phyloP scores from a whole-genome alignment of 2,329 filamentous ascomycete species.

The Colletotrichum tofieldiae region DNA sequence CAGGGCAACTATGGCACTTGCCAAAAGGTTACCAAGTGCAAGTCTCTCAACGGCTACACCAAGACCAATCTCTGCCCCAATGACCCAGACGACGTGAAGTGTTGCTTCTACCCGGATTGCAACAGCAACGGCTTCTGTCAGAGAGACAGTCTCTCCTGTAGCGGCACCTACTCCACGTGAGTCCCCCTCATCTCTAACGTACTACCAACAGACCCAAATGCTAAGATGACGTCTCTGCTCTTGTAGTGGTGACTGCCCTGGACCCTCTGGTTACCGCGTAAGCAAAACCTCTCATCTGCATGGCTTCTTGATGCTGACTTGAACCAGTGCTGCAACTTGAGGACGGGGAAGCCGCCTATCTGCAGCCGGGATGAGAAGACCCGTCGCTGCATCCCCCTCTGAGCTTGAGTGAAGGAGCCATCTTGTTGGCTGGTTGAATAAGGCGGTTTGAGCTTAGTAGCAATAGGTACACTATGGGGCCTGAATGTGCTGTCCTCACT shows the following conservation, averaged over 20 bases:
- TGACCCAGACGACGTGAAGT: constrained; percentile 37
- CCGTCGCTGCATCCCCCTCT: constrained; percentile 29
- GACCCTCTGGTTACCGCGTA: constrained; percentile 35
- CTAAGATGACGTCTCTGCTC: not conserved
- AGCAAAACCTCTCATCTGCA: not conserved
- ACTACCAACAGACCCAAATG: not conserved
- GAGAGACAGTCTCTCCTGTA: constrained; percentile 32
- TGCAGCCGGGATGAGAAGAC: constrained; percentile 25
- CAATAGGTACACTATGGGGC: not conserved
- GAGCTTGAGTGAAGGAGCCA: not conserved
- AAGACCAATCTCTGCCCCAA: constrained; percentile 35
- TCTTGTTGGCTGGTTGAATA: not conserved
- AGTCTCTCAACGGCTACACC: constrained; percentile 24
- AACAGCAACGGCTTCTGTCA: constrained; percentile 35
- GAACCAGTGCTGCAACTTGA: constrained; percentile 36
- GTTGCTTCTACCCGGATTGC: constrained; percentile 38
- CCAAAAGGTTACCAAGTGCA: constrained; percentile 36
- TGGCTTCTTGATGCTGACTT: not conserved
- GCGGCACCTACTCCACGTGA: constrained; percentile 34
- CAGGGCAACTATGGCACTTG: constrained; percentile 38
- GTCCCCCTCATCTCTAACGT: not conserved
- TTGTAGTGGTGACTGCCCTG: constrained; percentile 34
- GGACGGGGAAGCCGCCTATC: constrained; percentile 28
- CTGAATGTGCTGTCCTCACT: not conserved
- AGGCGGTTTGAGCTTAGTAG: too few relatives aligned